Conservation (phyloP, 768 basidiomycete genomes). For the Trametes punicea region DNA sequence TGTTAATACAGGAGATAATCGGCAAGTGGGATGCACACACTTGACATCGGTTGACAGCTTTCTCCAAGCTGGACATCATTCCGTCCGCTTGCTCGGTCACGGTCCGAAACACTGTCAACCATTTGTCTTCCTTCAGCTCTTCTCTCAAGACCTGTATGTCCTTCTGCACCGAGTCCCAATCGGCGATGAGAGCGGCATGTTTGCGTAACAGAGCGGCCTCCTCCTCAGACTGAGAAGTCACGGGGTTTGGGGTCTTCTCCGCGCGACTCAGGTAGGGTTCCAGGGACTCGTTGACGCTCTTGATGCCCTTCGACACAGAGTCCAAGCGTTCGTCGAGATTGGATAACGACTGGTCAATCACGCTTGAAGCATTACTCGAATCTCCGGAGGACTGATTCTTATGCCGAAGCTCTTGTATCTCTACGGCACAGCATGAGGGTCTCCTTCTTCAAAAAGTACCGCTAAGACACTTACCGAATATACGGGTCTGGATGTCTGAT, state of each 20-base stretch:
- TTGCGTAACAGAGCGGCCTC: conserved; percentile 62
- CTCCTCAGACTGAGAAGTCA: conserved; percentile 28
- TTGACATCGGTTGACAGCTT: conserved; percentile 87
- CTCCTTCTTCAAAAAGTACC: neutral
- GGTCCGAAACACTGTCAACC: conserved; percentile 92
- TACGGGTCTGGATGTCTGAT: conserved; percentile 87
- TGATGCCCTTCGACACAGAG: conserved; percentile 67
- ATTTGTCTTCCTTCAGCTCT: conserved; percentile 96
- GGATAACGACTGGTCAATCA: conserved; percentile 81
- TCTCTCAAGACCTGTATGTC: conserved; percentile 81
- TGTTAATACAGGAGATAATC: neutral
- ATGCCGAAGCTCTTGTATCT: conserved; percentile 91
- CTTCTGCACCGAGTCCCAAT: conserved; percentile 80
- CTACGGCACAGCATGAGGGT: conserved; percentile 36
- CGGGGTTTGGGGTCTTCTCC: conserved; percentile 24
- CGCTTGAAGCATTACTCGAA: conserved; percentile 53
- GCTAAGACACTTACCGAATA: conserved; percentile 60
- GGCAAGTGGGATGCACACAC: conserved; percentile 39
- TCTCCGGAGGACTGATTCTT: conserved; percentile 68
- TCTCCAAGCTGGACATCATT: conserved; percentile 96
- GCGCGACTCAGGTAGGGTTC: conserved; percentile 52
- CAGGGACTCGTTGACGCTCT: conserved; percentile 61
- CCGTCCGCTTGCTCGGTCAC: conserved; percentile 94
- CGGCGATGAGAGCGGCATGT: conserved; percentile 63
- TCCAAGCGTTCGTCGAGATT: conserved; percentile 77